phyloP scores from a whole-genome alignment of 2,329 filamentous ascomycete genomes.

The Botrytis galanthina region DNA sequence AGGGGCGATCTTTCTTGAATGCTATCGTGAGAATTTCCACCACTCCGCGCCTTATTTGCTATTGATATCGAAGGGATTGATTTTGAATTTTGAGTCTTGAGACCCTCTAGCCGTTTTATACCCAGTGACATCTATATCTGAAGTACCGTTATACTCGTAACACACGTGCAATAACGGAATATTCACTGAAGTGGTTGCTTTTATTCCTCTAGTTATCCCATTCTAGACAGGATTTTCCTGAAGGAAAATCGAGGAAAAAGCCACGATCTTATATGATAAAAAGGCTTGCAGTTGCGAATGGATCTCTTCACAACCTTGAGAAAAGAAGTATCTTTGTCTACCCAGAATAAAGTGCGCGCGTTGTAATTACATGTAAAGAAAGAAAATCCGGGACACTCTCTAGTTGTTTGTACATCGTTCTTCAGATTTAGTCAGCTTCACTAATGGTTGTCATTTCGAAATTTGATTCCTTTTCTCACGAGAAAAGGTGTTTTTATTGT shows the following conservation, averaged over 20 bases:
- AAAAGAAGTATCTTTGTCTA: too few species aligned
- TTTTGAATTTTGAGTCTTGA: neutral
- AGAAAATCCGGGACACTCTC: neutral
- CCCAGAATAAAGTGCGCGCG: too few species aligned
- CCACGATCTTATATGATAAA: too few species aligned
- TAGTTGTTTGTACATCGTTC: neutral
- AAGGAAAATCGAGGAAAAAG: too few species aligned
- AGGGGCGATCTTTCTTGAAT: neutral
- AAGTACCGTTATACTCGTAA: rapidly evolving
- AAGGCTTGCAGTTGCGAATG: too few species aligned
- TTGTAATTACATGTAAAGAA: rapidly evolving
- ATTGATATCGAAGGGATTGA: neutral
- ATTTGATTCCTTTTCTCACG: rapidly evolving
- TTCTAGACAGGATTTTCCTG: neutral
- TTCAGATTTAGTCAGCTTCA: neutral
- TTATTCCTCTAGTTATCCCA: neutral
- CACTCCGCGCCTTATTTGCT: neutral
- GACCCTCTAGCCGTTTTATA: neutral
- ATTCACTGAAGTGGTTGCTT: neutral
- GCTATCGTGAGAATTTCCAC: neutral
- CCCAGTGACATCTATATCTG: neutral
- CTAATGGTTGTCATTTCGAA: neutral
- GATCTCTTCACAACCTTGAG: too few species aligned
- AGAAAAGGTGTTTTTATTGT: neutral
- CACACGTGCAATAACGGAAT: too few species aligned